Evolutionary conservation across 1,139 yeast species (phyloP).

Genomic region (Arxiozyma heterogenica): DNA sequence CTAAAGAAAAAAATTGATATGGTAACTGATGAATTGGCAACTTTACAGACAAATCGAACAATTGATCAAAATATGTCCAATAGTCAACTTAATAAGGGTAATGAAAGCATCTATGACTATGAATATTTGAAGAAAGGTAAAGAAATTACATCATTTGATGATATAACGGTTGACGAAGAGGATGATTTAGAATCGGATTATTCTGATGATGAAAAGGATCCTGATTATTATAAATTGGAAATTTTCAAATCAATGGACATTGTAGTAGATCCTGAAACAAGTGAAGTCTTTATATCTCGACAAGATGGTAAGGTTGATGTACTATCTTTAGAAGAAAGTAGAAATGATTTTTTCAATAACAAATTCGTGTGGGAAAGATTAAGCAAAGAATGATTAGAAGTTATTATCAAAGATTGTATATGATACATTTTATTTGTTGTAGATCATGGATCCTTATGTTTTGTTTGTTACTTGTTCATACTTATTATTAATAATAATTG

Average conservation of each 20-base stretch:
- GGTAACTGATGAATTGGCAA: background rate
- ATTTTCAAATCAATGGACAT: constrained; percentile 27
- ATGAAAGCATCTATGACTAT: background rate
- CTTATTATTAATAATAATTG: background rate
- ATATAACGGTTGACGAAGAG: constrained; percentile 14
- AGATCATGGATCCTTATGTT: too few species aligned
- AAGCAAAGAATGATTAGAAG: background rate
- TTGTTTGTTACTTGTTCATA: background rate
- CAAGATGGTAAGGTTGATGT: constrained; percentile 17
- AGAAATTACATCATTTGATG: constrained; percentile 9
- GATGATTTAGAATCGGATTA: constrained; percentile 14
- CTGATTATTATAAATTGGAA: constrained; percentile 15
- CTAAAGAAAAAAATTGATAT: background rate
- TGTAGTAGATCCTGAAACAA: constrained; percentile 21
- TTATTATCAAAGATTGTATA: background rate
- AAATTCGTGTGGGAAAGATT: constrained; percentile 27
- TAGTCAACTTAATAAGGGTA: constrained; percentile 9
- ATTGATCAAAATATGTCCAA: constrained; percentile 12
- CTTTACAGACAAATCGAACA: background rate
- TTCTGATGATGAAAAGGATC: constrained; percentile 1
- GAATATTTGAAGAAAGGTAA: background rate
- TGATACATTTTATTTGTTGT: background rate
- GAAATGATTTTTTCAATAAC: constrained; percentile 23
- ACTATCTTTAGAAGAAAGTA: constrained; percentile 20
- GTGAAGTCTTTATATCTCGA: constrained; percentile 22